Base-by-base conservation (phyloP, 1,139 yeast genomes). In the Nakaseomyces sp. region DNA sequence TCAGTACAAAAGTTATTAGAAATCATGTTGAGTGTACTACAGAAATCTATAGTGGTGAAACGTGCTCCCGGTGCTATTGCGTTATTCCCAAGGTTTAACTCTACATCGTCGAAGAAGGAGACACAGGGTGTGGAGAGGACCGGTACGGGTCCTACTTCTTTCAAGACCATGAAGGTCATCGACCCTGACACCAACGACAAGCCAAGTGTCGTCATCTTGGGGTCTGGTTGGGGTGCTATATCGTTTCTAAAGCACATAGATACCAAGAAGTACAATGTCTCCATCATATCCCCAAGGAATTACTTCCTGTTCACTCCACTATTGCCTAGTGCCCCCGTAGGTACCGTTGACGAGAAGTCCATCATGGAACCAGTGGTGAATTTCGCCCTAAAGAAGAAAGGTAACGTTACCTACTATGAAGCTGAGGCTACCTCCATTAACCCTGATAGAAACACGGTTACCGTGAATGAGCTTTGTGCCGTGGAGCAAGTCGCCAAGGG, bases 221-320 rank as follows among this genome's bases (percentile, higher is more conserved):
- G 97, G 47, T 79, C 95, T 38, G 96, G 96, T 46, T 89, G 96
- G 96, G 96, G 95, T 53, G 81, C 95, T 17, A 81, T 84, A 46
- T 78, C 89, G 3, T 72, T 88, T 57, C 73, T 89, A 63, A 87
- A 88, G 70, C 79, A 82, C 65, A 76, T 89, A 62, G 96, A 89
- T 65, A 81, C 96, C 46, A 73, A 87, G 46, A 76, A 82, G 64
- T 89, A 88, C 71, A 86, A 89, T 61, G 96, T 89, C 47, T 82
- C 88, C 37, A 80, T 89, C 48, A 82, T 89, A 42, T 86, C 96
- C 22, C 96, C 97, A 50, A 78, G 96, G 70, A 87, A 87, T 72
- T 88, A 87, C 73, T 89, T 89, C 69, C 72, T 89, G 58, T 89
- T 88, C 74, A 89, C 96, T 35, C 96, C 97, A 17, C 73, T 89